Percentiles rank a stretch among this genome's conserved stretches.
Evolutionary conservation across 106 monocot genomes (phyloP).

Genomic region (Agapanthus africanus): DNA sequence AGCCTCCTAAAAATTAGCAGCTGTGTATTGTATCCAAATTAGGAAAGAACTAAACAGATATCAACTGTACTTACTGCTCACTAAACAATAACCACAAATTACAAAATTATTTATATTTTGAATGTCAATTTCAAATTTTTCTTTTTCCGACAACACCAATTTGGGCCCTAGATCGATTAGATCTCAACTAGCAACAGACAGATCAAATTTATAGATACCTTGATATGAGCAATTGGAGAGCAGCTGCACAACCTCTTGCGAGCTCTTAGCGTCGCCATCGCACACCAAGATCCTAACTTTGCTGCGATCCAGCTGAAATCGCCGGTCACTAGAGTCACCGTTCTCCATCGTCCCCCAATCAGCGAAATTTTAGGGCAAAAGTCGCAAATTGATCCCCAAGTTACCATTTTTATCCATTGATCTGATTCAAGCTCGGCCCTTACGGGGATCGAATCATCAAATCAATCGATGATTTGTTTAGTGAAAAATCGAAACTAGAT

Average conservation of each 20-base stretch:
- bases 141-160: neutral
- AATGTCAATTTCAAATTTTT: neutral
- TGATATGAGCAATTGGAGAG: constrained; percentile 65
- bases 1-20: neutral
- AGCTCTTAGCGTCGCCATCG: constrained; percentile 48
- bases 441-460: no score
- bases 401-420: no score
- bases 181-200: neutral
- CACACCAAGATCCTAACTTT: constrained; percentile 60
- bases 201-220: constrained; percentile 19
- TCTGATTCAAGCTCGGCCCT: no score
- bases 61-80: no score
- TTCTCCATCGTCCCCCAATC: no score
- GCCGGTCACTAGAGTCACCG: no score
- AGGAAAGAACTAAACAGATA: neutral
- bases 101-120: neutral
- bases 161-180: neutral
- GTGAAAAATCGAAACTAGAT: no score
- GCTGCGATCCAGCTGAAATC: constrained; percentile 47
- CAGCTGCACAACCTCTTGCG: constrained; percentile 41
- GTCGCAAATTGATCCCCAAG: no score
- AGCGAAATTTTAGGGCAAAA: no score
- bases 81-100: neutral
- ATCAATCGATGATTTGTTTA: no score
- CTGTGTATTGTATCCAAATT: neutral